Base-by-base conservation (phyloP, 2,329 filamentous ascomycete genomes). In the Ophiostoma novo-ulmi region DNA sequence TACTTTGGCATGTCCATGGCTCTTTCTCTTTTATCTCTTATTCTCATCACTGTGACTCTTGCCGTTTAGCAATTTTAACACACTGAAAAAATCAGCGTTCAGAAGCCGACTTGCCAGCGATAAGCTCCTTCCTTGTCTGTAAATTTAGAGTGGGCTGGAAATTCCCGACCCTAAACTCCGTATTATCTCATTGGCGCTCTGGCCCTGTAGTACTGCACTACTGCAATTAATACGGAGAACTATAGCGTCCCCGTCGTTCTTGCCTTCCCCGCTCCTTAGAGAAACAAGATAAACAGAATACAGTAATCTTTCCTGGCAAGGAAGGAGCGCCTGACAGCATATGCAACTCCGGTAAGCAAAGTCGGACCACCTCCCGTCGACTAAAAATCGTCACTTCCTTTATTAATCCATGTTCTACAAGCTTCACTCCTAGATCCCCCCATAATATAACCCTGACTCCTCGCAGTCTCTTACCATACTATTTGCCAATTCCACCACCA, bases 261-360 rank as follows among this genome's bases (percentile, higher is more conserved):
- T 39, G n/a, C 36, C 63, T 65, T 65, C 63, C 63, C 63, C 63
- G 63, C 63, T 65, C 63, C 20, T 39, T 36, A 22, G 41, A 65
- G 63, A 64, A 65, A 22, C 63, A 65, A 41, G 63, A 39, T 39
- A 64, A n/a, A 11, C 35, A 22, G 36, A 65, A 65, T 39, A 5
- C 63, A 38, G 31, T 64, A 38, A 64, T 38, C 20, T 31, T 63
- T 31, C 52, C 52, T 13, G 61, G 61, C 61, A 64, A 38, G 35
- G 61, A 64, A 39, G 63, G 63, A 39, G 36, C 35, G 36, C 31
- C 58, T 36, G 31, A 8, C 58, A 36, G 31, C 31, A 64, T 35
- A 64, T 64, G 61, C 61, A 63, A 31, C 52, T 44, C 41, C 17
- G 20, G 44, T 22, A 58, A 5, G 58, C 35, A 65, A 39, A 65